Evolutionary conservation across 208 protist genomes (phyloP).

Genomic region (Leptomonas pyrrhocoris): DNA sequence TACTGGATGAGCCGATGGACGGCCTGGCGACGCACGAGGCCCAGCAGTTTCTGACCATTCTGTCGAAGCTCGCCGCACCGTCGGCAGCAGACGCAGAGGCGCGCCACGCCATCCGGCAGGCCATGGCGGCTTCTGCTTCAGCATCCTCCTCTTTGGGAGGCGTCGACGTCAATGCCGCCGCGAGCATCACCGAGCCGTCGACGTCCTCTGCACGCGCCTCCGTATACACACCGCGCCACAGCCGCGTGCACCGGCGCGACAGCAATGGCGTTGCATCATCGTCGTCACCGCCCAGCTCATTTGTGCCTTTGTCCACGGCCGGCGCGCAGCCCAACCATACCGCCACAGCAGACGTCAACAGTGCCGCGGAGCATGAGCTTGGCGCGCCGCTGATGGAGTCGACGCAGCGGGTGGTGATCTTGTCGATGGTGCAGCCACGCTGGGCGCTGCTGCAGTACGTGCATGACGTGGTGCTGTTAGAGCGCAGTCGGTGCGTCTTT

Average conservation of each 20-base stretch:
- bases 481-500: conserved; percentile 48
- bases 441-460: conserved; percentile 65
- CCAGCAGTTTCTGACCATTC: conserved; percentile 53
- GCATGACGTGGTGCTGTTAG: conserved; percentile 65
- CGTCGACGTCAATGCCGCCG: not conserved
- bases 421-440: conserved; percentile 65
- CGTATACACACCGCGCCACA: conserved; percentile 27
- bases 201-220: conserved; percentile 6
- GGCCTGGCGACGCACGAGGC: conserved; percentile 68
- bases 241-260: conserved; percentile 9
- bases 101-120: conserved; percentile 23
- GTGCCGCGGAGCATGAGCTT: not conserved
- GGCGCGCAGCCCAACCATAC: not conserved
- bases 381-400: not conserved
- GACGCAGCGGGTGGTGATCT: conserved; percentile 38
- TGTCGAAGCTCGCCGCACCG: conserved; percentile 46
- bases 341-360: not conserved
- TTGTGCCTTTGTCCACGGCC: not conserved
- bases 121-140: conserved; percentile 17
- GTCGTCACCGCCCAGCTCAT: not conserved
- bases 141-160: not conserved
- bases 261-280: not conserved
- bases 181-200: not conserved
- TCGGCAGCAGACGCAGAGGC: conserved; percentile 35
- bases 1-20: conserved; percentile 54